These are phyloP conservation scores for Daldinia concentrica DNA, from an alignment of 495 filamentous ascomycete genomes.

Conservation along the genomic window DNA sequence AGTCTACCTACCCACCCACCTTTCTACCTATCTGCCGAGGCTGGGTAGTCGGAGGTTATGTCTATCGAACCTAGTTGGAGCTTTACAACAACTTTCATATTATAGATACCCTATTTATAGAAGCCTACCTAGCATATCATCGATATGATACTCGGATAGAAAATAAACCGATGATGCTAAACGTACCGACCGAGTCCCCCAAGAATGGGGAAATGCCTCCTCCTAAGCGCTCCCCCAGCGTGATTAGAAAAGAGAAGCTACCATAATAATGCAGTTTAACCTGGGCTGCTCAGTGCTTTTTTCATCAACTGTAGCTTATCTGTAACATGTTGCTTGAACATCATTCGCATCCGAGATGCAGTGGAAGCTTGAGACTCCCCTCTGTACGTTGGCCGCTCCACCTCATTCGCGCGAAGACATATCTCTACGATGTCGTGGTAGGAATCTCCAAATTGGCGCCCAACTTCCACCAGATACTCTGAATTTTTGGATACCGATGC, in stretches of 20 bases:
- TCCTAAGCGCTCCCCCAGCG: too few relatives aligned
- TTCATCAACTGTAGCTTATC: slow-evolving; percentile 12
- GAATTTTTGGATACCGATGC: neutral
- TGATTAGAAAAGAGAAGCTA: too few relatives aligned
- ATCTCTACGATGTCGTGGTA: slow-evolving; percentile 15
- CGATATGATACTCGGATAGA: neutral
- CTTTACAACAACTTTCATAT: neutral
- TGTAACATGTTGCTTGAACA: slow-evolving; percentile 14
- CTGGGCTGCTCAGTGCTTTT: neutral
- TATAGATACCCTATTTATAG: neutral
- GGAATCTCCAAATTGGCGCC: neutral
- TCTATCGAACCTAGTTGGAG: neutral
- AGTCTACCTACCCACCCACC: neutral
- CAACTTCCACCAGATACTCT: neutral
- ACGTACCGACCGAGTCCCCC: slow-evolving; percentile 1
- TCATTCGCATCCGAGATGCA: slow-evolving; percentile 2
- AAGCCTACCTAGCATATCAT: neutral
- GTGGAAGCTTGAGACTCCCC: slow-evolving; percentile 2
- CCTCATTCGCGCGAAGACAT: slow-evolving; percentile 7
- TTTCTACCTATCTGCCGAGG: too few relatives aligned
- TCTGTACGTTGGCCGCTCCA: slow-evolving; percentile 12
- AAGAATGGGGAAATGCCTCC: too few relatives aligned
- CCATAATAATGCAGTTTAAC: neutral
- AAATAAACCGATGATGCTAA: neutral
- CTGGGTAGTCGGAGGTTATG: neutral